phyloP scores from a whole-genome alignment of 225 moss, liverwort and hornwort genomes.

The Antitrichia curtipendula region DNA sequence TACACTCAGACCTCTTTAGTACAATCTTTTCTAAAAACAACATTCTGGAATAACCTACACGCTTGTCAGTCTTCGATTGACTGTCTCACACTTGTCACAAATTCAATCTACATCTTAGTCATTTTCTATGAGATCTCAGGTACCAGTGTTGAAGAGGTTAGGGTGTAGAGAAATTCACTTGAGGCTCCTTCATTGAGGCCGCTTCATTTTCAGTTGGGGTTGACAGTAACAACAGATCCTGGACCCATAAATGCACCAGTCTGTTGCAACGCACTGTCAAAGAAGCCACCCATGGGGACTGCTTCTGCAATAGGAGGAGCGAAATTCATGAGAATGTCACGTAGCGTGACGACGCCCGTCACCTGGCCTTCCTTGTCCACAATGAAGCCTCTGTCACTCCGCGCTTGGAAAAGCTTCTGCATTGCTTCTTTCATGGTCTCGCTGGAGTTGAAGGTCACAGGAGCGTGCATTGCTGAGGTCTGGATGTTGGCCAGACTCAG shows the following conservation, averaged over 20 bases:
- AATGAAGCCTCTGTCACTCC: constrained; percentile 54
- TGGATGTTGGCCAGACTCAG: constrained; percentile 25
- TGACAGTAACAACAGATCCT: constrained; percentile 26
- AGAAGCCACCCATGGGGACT: constrained; percentile 40
- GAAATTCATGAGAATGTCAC: constrained; percentile 53
- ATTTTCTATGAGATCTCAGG: neutral
- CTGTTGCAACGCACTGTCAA: constrained; percentile 44
- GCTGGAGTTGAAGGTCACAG: constrained; percentile 19
- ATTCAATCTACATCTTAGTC: neutral
- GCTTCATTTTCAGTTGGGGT: neutral
- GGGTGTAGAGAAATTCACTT: neutral
- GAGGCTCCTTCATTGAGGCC: neutral
- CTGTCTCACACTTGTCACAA: neutral
- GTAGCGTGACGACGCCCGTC: constrained; percentile 48
- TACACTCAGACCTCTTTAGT: neutral
- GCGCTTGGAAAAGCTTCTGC: constrained; percentile 37
- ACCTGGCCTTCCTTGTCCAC: constrained; percentile 24
- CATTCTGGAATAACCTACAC: neutral
- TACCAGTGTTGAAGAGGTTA: neutral
- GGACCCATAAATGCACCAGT: constrained; percentile 35
- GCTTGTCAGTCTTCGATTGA: neutral
- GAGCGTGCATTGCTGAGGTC: constrained; percentile 30
- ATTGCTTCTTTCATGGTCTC: constrained; percentile 56
- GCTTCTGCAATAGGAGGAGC: constrained; percentile 33
- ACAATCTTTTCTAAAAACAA: neutral